Base-by-base conservation (phyloP, 306 rosid genomes). In the Macrotyloma uniflorum region DNA sequence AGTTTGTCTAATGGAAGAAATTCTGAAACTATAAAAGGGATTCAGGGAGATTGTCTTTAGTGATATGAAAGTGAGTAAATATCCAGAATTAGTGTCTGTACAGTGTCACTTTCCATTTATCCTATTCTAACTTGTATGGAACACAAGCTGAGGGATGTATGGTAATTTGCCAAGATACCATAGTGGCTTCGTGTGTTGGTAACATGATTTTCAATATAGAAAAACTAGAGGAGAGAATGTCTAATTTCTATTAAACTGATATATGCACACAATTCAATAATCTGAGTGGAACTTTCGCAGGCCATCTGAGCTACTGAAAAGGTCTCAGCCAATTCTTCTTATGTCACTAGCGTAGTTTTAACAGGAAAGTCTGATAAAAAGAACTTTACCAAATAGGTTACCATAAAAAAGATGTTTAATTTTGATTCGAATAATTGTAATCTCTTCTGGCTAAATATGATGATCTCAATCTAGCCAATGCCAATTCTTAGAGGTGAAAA, bases 21-120 rank as follows among this genome's bases (percentile, higher is more conserved):
- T 54, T 72, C 43, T 72, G 65, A 20, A 72, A 54, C 66, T 72
- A 54, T 54, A n/a, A 70, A 28, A 70, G 61, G 62, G 62, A 30
- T 47, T 49, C 46, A 49, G 18, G 10, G 49, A 19, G 64, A 71
- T 24, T 57, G 64, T 24, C 36, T 24, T 24, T 5, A 23, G 18
- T 4, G 64, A 57, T 24, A 15, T 23, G 18, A 15, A 59, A 59
- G 42, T 58, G 65, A 13, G 38, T 58, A 11, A 26, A 5, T 26
- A 55, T 55, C 35, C 23, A 28, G 65, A 24, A 26, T 28, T 22
- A 11, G 33, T 55, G 63, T 55, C 15, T 20, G 62, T 53, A 4
- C 59, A 4, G 3, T 30, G 46, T 50, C 42, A 70, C 0, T 70
- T 15, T 30, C 16, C 26, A 70, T 2, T 16, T 46, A 8, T 10